Evolutionary conservation across 1,284 basidiomycete genomes (phyloP).

Genomic region (Vanrija sp.): DNA sequence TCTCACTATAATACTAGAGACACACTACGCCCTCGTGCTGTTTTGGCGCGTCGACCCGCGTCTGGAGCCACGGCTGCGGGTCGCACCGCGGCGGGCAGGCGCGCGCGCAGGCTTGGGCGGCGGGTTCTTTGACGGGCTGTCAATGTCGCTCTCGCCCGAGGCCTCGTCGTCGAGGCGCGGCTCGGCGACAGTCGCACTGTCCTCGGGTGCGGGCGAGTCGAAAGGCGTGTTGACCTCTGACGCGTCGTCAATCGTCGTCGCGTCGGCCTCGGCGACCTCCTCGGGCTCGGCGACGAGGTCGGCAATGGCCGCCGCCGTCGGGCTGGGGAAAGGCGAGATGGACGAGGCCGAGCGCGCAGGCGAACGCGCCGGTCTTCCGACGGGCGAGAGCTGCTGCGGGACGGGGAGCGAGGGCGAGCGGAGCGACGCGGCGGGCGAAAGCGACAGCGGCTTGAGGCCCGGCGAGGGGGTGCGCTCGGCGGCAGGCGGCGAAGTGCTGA

Average conservation of each 20-base stretch:
- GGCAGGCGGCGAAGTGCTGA: too few species aligned
- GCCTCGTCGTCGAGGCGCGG: not conserved
- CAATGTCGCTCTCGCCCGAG: not conserved
- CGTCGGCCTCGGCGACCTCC: not conserved
- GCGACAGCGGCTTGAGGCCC: too few species aligned
- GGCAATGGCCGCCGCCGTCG: not conserved
- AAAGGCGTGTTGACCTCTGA: not conserved
- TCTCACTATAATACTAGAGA: too few species aligned
- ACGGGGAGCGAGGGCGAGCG: not conserved
- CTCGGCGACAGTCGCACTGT: too few species aligned
- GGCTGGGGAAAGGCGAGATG: not conserved
- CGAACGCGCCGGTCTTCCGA: not conserved
- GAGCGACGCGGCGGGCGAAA: too few species aligned
- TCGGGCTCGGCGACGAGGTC: not conserved
- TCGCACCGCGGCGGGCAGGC: not conserved
- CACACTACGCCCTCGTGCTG: too few species aligned
- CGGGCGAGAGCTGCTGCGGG: not conserved
- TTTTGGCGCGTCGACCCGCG: too few species aligned
- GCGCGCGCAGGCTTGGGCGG: slow-evolving; percentile 1
- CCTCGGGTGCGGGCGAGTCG: not conserved
- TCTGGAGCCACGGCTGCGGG: not conserved
- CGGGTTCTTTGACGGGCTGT: not conserved
- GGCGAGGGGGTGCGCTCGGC: too few species aligned
- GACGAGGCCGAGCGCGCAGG: not conserved
- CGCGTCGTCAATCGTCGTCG: not conserved